These are phyloP conservation scores for Fusarium poae DNA, from an alignment of 2,329 filamentous ascomycete genomes.

Conservation along the genomic window DNA sequence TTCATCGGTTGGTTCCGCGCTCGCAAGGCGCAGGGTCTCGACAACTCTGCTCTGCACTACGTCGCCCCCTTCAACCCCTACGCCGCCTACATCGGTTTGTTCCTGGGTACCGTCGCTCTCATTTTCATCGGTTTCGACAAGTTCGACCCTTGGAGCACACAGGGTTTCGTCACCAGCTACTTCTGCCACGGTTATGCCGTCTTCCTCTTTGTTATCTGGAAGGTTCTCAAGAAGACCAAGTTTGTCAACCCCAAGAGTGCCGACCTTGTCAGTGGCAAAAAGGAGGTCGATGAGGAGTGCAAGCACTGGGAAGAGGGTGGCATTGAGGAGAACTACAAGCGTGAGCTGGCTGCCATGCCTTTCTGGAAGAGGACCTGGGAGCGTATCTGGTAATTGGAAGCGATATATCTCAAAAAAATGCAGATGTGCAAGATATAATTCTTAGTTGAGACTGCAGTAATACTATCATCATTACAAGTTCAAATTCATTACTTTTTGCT, in stretches of 20 bases:
- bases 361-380: conserved; percentile 56
- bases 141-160: conserved; percentile 64
- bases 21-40: conserved; percentile 61
- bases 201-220: conserved; percentile 65
- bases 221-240: conserved; percentile 63
- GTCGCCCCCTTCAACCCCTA: conserved; percentile 65
- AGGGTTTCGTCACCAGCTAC: conserved; percentile 66
- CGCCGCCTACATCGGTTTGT: conserved; percentile 62
- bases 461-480: conserved; percentile 5
- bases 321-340: conserved; percentile 60
- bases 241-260: conserved; percentile 42
- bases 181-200: conserved; percentile 66
- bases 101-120: conserved; percentile 62
- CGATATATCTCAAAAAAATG: not conserved
- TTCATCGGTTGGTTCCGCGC: conserved; percentile 63
- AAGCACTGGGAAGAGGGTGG: conserved; percentile 60
- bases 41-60: conserved; percentile 63
- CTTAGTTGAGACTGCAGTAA: not conserved
- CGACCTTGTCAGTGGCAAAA: conserved; percentile 64
- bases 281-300: conserved; percentile 72
- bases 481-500: not conserved
- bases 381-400: conserved; percentile 54
- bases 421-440: not conserved
- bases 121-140: conserved; percentile 69
- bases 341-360: conserved; percentile 54